Evolutionary conservation across 805 yeast genomes (phyloP), one percentile per base, ranked within the genome.

Genomic region (Wickerhamiella hasegawae): DNA sequence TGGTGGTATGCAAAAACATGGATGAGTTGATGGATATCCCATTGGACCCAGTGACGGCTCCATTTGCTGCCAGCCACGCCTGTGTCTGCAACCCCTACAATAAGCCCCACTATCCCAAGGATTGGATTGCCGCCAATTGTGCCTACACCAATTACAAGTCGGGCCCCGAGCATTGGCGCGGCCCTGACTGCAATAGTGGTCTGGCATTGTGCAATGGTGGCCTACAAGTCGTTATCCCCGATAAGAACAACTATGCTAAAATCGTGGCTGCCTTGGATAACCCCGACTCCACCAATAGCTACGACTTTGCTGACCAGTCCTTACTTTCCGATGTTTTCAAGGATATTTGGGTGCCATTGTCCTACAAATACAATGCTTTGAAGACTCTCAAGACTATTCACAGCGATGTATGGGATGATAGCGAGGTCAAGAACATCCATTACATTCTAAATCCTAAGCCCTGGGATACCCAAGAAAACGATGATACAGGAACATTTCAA

Each of bases 1-100:
- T 73, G 77, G 54, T 70, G 20, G 71, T 71, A 2, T 37, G 67
- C 6, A 54, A 57, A 37, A 71, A 71, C 45, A 68, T 72, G 71
- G 78, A 72, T 49, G 77, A 71, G 45, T 52, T 72, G 29, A 66
- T 72, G 66, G 66, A 63, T 5, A 33, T 69, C 15, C 59, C 59
- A 8, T 48, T 71, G 32, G 46, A 54, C 33, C 49, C 47, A 3
- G 43, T 47, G 8, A 45, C 47, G 2, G 45, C 47, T 4, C 63
- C 57, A 3, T 70, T 72, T 52, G 78, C 75, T 0, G 75, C 76
- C 0, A 49, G 68, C 9, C 71, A 71, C 42, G 76, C 77, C 3
- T 71, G 78, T 51, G 73, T 69, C 17, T 71, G 78, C 52, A 71
- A 71, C 43, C 78, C 78, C 4, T 57, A 63, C 51, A 47, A 60